Base-by-base conservation (phyloP, 2,329 filamentous ascomycete genomes). In the Corniculantispora saksenae region DNA sequence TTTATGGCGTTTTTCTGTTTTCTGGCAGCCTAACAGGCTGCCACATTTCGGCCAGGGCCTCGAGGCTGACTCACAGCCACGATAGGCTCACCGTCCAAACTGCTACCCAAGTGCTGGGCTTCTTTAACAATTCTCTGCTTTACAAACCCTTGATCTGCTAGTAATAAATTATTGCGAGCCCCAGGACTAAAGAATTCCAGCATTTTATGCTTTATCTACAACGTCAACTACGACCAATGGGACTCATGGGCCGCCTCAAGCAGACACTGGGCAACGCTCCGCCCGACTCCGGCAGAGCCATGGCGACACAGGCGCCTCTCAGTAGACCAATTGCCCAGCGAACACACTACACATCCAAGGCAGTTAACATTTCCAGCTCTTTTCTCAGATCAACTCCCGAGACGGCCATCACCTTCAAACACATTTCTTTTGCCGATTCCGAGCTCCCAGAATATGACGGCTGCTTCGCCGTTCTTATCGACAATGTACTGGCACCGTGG, bases 401-500 rank as follows among this genome's bases (percentile, higher is more conserved):
- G 35, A 68, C 72, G 0, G 77, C 80, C 35, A 77, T 86, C 32
- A 78, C 69, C 4, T 76, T 79, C 25, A 72, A 72, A 1, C 75
- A 73, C 17, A 81, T 91, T 67, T 78, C 89, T 71, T 90, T 88
- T 72, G 70, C 74, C 2, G 71, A 77, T 23, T 81, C 80, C 15
- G 67, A 70, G 0, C 72, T 91, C 1, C 81, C 81, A 3, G 79
- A 84, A 67, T 88, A 89, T 73, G 73, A 79, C 9, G 76, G 78
- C 47, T 70, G 75, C 48, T 86, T 85, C 70, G 89, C 89, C 10
- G 80, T 85, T 10, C 74, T 90, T 0, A 79, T 91, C 10, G 86
- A 91, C 72, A 83, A 88, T 63, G 82, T 88, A 32, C 75, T 91
- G 62, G 76, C 75, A 0, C 67, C 68, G 0, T 66, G 66, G 10